A percentile compares a stretch with the other conserved stretches of the same genome.
phyloP scores from a whole-genome alignment of 495 filamentous ascomycete species.

The Penicillium pulvis region DNA sequence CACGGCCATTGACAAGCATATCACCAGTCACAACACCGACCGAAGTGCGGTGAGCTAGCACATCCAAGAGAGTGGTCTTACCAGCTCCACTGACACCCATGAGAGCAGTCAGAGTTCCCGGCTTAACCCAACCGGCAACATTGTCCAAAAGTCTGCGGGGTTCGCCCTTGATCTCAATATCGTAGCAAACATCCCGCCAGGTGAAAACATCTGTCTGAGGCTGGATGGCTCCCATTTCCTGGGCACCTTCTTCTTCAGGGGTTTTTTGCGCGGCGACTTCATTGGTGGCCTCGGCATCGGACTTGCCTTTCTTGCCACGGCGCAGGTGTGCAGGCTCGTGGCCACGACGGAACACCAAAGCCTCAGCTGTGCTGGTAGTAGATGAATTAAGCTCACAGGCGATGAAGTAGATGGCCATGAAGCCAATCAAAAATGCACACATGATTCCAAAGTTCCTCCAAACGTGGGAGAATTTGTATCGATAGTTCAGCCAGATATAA shows the following conservation, averaged over 20 bases:
- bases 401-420: slow-evolving; percentile 16
- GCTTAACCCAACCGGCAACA: slow-evolving; percentile 66
- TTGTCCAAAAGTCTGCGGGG: slow-evolving; percentile 59
- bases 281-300: background rate
- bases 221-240: slow-evolving; percentile 35
- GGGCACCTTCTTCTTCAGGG: background rate
- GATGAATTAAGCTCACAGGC: slow-evolving; percentile 9
- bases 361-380: slow-evolving; percentile 5
- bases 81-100: slow-evolving; percentile 63
- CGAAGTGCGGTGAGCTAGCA: slow-evolving; percentile 48
- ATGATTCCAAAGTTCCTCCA: slow-evolving; percentile 23
- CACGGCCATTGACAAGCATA: slow-evolving; percentile 54
- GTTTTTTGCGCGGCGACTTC: background rate
- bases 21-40: slow-evolving; percentile 52
- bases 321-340: slow-evolving; percentile 25
- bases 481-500: slow-evolving; percentile 15
- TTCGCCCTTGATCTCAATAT: slow-evolving; percentile 61
- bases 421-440: slow-evolving; percentile 9
- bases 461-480: slow-evolving; percentile 7
- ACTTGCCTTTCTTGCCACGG: background rate
- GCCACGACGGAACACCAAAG: slow-evolving; percentile 10
- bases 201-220: slow-evolving; percentile 64
- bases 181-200: slow-evolving; percentile 74
- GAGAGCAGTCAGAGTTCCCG: slow-evolving; percentile 65
- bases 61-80: slow-evolving; percentile 57